Conservation (phyloP, 768 basidiomycete genomes). For the Boletus barrowsii region DNA sequence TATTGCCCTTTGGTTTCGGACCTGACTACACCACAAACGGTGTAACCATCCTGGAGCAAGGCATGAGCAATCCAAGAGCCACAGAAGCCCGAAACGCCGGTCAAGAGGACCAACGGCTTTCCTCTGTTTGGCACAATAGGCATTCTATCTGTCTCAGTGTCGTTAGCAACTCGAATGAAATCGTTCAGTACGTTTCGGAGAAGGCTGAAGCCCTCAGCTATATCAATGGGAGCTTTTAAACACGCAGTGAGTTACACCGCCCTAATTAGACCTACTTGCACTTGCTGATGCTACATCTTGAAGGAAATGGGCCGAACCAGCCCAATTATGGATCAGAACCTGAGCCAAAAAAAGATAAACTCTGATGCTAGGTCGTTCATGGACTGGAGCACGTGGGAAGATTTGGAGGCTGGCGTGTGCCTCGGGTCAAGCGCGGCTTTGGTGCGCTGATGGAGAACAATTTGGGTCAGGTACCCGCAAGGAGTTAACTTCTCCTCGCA, state of each 20-base stretch:
- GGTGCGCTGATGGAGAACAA: neutral
- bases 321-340: too few relatives aligned
- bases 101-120: neutral
- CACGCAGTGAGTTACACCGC: neutral
- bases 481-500: too few relatives aligned
- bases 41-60: neutral
- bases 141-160: neutral
- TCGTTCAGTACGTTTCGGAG: neutral
- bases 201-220: neutral
- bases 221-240: neutral
- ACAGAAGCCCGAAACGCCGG: neutral
- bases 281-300: neutral
- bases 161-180: neutral
- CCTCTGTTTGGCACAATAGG: neutral
- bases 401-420: too few relatives aligned
- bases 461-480: neutral
- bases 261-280: neutral
- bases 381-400: too few relatives aligned
- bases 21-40: neutral
- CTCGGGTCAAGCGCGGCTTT: neutral
- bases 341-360: too few relatives aligned
- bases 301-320: neutral
- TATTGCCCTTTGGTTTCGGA: neutral
- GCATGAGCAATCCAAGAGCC: neutral
- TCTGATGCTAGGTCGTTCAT: too few relatives aligned